phyloP scores from a whole-genome alignment of 768 basidiomycete genomes.

The Termitomyces sp. region DNA sequence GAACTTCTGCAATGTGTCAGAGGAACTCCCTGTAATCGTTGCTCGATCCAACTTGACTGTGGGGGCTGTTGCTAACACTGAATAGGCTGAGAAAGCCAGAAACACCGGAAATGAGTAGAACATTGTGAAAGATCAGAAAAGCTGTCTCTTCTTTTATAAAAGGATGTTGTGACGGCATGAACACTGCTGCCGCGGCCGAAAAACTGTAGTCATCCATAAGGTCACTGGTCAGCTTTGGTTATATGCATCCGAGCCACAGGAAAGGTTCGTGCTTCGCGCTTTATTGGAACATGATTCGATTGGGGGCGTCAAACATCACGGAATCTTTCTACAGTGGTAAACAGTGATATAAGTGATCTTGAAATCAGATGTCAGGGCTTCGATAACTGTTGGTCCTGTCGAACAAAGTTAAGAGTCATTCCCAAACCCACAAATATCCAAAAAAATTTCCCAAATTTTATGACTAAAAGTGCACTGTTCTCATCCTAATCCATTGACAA shows the following conservation, averaged over 20 bases:
- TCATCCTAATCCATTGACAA: no score
- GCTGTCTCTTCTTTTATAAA: neutral
- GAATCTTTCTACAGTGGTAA: no score
- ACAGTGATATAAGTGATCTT: neutral
- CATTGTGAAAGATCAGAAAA: neutral
- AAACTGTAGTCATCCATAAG: neutral
- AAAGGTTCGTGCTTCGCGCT: neutral
- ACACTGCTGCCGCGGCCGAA: neutral
- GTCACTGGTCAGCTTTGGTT: neutral
- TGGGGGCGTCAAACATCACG: no score
- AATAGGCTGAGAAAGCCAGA: conserved; percentile 8
- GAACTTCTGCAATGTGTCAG: conserved; percentile 34
- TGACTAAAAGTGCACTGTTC: no score
- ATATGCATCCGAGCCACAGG: conserved; percentile 3
- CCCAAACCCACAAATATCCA: no score
- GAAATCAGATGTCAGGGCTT: no score
- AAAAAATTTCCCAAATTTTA: no score
- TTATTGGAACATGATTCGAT: no score
- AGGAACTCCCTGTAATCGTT: conserved; percentile 36
- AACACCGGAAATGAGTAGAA: neutral
- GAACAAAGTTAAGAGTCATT: no score
- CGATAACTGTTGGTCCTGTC: no score
- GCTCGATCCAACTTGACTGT: conserved; percentile 40
- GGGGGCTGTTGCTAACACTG: conserved; percentile 18
- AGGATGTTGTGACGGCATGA: neutral